Evolutionary conservation across 371 early-diverging fungal species (phyloP).

Genomic region (Rhizopus sp.): DNA sequence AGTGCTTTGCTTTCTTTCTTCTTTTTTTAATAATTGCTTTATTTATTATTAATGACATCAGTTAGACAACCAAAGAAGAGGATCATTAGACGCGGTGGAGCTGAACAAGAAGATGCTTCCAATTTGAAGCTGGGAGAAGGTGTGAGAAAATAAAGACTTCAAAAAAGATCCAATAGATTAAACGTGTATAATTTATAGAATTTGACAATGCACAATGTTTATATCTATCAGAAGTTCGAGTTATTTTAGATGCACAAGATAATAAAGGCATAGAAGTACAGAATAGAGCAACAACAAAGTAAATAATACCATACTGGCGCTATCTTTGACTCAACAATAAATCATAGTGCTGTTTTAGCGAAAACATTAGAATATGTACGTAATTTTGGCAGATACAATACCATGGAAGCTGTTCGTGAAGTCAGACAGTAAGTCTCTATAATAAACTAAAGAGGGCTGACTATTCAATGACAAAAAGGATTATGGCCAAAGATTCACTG

Average conservation of each 20-base stretch:
- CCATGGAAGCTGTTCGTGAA: constrained; percentile 84
- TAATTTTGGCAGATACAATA: constrained; percentile 79
- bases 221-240: constrained; percentile 84
- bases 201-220: constrained; percentile 82
- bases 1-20: constrained; percentile 4
- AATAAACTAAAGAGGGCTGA: neutral
- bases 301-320: constrained; percentile 8
- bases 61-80: constrained; percentile 29
- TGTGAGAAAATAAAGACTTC: constrained; percentile 14
- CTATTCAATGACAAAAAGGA: constrained; percentile 25
- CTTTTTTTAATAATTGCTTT: neutral
- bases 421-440: constrained; percentile 68
- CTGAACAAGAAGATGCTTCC: constrained; percentile 76
- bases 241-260: constrained; percentile 75
- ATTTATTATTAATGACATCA: constrained; percentile 7
- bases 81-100: constrained; percentile 59
- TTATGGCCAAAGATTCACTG: constrained; percentile 60
- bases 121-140: constrained; percentile 74
- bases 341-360: constrained; percentile 51
- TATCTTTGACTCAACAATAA: neutral
- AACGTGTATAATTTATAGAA: constrained; percentile 46
- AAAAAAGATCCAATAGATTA: constrained; percentile 1
- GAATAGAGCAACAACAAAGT: constrained; percentile 46
- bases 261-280: constrained; percentile 37
- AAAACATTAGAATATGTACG: constrained; percentile 83